Evolutionary conservation across 495 filamentous ascomycete species (phyloP), one percentile per base, ranked within the genome.

Genomic region (Lichina pygmaea): DNA sequence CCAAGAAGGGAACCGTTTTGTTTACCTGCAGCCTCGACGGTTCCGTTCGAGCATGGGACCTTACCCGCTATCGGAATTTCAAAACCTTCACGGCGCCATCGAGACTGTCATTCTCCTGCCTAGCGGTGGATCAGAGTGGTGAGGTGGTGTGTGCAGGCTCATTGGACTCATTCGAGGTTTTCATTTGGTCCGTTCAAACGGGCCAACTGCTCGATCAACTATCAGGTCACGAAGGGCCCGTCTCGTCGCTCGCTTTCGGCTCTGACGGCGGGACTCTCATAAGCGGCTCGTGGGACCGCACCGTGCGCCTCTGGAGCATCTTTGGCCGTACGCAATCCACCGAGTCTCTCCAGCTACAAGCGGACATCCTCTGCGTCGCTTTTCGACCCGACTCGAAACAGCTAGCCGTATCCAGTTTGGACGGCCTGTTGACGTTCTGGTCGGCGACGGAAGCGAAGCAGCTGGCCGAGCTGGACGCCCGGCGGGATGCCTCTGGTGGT

Each of bases 181-280:
- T 95, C 55, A 76, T 94, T 39, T 97, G 89, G 89, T 93, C 83
- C 34, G 89, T 97, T 13, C 91, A 97, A 57, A 97, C 89, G 5
- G 89, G 89, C 8, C 89, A 97, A 57, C 66, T 95, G 41, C 72
- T 97, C 6, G 89, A 97, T 53, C 77, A 77, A 48, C 67, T 97
- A 11, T 67, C 85, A 8, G 89, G 91, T 8, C 89, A 97, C 52
- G 89, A 95, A 59, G 89, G 86, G 0, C 89, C 91, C 9, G 75
- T 97, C 12, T 80, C 81, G 6, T 76, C 78, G 3, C 62, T 97
- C 17, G 73, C 81, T 5, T 97, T 97, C 55, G 76, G 85, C 12
- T 80, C 85, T 0, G 77, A 89, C 55, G 85, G 86, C 31, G 71
- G 73, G 42, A 70, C 73, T 42, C 60, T 97, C 41, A 77, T 84